Evolutionary conservation across 139 green algal species (phyloP).

Genomic region (Dunaliella primolecta): DNA sequence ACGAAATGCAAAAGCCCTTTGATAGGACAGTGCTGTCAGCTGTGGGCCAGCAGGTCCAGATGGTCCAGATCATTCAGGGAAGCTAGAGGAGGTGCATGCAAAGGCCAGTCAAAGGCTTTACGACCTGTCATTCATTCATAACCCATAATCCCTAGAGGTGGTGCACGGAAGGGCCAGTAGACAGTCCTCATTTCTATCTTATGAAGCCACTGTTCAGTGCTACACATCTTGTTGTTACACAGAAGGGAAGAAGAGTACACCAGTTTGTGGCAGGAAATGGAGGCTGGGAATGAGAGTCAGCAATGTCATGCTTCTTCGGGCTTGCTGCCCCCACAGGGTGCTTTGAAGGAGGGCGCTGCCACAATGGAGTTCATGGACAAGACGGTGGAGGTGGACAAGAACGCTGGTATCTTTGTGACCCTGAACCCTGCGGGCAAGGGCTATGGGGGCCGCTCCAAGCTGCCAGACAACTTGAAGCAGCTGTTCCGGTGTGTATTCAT

Average conservation of each 20-base stretch:
- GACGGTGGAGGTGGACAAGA: conserved; percentile 58
- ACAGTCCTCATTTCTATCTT: too few relatives aligned
- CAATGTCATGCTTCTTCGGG: too few relatives aligned
- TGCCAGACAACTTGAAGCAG: conserved; percentile 85
- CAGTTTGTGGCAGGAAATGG: too few relatives aligned
- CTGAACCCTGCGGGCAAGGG: conserved; percentile 78
- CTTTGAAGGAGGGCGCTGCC: conserved; percentile 53
- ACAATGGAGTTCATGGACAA: conserved; percentile 67
- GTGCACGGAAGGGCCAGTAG: too few relatives aligned
- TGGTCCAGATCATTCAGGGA: conserved; percentile 78
- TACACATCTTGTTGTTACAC: too few relatives aligned
- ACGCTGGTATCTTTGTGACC: conserved; percentile 84
- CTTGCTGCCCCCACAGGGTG: conserved; percentile 43
- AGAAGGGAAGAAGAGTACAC: too few relatives aligned
- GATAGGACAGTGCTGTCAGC: conserved; percentile 76
- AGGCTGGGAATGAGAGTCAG: too few relatives aligned
- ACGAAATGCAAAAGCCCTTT: too few relatives aligned
- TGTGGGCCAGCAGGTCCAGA: conserved; percentile 76
- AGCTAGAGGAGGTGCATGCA: background rate
- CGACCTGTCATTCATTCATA: too few relatives aligned
- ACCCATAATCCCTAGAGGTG: too few relatives aligned
- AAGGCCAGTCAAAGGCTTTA: too few relatives aligned
- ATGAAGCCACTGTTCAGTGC: too few relatives aligned
- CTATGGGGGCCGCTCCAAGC: conserved; percentile 79
- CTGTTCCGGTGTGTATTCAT: conserved; percentile 65